Conservation (phyloP, 2,329 filamentous ascomycete species). For the Thermomyces lanuginosus region DNA sequence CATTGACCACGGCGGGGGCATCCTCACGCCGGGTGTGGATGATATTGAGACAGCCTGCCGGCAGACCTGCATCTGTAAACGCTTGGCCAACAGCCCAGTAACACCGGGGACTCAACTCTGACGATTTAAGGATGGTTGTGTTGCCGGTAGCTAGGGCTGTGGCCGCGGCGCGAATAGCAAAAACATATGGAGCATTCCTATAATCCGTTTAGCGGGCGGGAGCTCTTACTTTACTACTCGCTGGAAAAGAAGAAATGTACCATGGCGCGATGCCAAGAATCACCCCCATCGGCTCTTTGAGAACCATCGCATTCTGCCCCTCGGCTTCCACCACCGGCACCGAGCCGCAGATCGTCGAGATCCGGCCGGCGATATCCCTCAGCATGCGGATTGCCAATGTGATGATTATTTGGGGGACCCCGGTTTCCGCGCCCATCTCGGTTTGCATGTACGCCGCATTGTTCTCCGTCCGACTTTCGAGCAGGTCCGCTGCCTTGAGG, state of each 20-base stretch:
- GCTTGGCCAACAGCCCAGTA: conserved; percentile 36
- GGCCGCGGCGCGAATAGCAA: conserved; percentile 34
- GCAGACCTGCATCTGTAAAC: conserved; percentile 28
- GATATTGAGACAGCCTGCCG: conserved; percentile 27
- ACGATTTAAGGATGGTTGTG: conserved; percentile 54
- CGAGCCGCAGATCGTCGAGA: conserved; percentile 30
- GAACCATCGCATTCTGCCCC: conserved; percentile 45
- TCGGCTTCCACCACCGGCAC: conserved; percentile 35
- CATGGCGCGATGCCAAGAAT: conserved; percentile 64
- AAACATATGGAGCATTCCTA: conserved; percentile 38
- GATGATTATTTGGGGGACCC: conserved; percentile 17
- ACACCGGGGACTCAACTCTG: conserved; percentile 47
- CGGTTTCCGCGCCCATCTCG: conserved; percentile 35
- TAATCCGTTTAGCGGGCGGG: not conserved
- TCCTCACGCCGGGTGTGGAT: conserved; percentile 18
- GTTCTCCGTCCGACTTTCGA: conserved; percentile 30
- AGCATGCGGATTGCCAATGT: conserved; percentile 24
- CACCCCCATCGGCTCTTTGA: conserved; percentile 62
- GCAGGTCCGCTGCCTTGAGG: conserved; percentile 49
- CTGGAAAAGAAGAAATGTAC: conserved; percentile 36
- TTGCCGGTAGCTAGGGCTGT: conserved; percentile 56
- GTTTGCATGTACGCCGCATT: conserved; percentile 41
- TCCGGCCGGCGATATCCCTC: conserved; percentile 34
- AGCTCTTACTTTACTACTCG: not conserved
- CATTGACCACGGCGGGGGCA: conserved; percentile 19